Evolutionary conservation across 805 yeast species (phyloP).

Genomic region (Sugiyamaella qingdaonensis): DNA sequence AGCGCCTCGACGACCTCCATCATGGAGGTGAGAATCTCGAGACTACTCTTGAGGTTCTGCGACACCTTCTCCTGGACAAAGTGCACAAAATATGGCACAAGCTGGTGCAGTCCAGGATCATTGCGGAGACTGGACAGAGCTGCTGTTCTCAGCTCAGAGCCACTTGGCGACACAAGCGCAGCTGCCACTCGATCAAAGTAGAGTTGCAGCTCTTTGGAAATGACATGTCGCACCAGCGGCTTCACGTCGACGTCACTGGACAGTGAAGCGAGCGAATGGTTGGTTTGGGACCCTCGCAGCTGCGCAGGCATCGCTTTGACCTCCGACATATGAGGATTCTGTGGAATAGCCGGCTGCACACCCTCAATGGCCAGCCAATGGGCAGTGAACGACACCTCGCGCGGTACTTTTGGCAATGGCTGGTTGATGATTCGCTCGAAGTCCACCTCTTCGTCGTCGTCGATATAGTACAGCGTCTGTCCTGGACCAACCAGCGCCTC

Average conservation of each 20-base stretch:
- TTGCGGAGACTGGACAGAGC: constrained; percentile 80
- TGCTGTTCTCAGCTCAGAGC: constrained; percentile 59
- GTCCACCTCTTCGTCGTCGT: constrained; percentile 86
- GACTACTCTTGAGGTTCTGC: constrained; percentile 64
- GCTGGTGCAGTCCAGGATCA: constrained; percentile 95
- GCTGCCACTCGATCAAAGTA: constrained; percentile 88
- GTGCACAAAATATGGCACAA: constrained; percentile 94
- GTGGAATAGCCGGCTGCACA: constrained; percentile 95
- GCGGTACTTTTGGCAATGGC: constrained; percentile 92
- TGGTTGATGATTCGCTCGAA: constrained; percentile 89
- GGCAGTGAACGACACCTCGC: constrained; percentile 87
- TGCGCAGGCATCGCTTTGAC: constrained; percentile 73
- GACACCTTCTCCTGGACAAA: constrained; percentile 95
- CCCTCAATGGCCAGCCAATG: constrained; percentile 97
- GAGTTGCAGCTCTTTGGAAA: constrained; percentile 88
- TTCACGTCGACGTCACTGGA: constrained; percentile 60
- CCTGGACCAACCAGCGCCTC: constrained; percentile 90
- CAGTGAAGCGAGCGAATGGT: constrained; percentile 48
- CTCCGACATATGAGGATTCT: constrained; percentile 78
- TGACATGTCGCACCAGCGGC: constrained; percentile 90
- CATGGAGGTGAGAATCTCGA: constrained; percentile 72
- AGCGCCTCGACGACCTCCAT: constrained; percentile 83
- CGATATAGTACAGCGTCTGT: constrained; percentile 86
- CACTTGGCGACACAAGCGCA: constrained; percentile 49
- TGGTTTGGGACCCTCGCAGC: constrained; percentile 76